Percentiles rank a stretch among this genome's conserved stretches.
Evolutionary conservation across 2,329 filamentous ascomycete species (phyloP).

Genomic region (Penicillium sp.): DNA sequence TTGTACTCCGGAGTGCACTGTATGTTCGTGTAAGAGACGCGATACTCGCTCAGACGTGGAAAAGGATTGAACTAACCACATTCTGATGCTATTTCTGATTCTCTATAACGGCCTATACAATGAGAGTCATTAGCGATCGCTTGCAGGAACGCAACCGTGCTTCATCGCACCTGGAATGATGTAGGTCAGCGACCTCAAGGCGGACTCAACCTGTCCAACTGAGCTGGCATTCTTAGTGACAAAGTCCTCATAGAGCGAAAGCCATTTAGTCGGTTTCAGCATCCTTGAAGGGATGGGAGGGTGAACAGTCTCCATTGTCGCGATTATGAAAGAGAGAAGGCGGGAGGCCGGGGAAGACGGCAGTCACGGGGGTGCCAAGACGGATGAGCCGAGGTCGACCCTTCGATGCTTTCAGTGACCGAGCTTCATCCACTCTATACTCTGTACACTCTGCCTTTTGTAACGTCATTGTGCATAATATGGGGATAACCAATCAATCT

Average conservation of each 20-base stretch:
- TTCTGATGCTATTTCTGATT: conserved; percentile 93
- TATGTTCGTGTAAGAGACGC: conserved; percentile 17
- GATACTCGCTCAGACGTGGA: conserved; percentile 9
- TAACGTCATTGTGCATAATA: background rate
- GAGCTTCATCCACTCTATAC: background rate
- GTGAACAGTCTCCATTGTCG: conserved; percentile 34
- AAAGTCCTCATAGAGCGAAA: conserved; percentile 61
- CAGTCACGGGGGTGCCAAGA: conserved; percentile 28
- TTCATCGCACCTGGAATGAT: conserved; percentile 72
- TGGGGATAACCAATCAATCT: background rate
- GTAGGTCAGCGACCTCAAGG: conserved; percentile 87
- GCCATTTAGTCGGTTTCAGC: conserved; percentile 40
- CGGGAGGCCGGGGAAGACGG: conserved; percentile 5
- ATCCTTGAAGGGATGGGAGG: conserved; percentile 30
- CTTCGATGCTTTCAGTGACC: conserved; percentile 15
- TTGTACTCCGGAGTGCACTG: conserved; percentile 81
- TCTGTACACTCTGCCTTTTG: background rate
- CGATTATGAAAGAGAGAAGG: conserved; percentile 6
- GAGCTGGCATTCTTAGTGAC: conserved; percentile 93
- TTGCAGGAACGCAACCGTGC: no score
- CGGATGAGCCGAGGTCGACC: conserved; percentile 25
- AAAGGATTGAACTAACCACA: conserved; percentile 54
- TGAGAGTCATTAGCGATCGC: background rate
- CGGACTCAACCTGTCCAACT: conserved; percentile 92
- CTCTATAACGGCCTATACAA: conserved; percentile 47